phyloP scores from a whole-genome alignment of 768 basidiomycete species.

The Lentinula boryana region DNA sequence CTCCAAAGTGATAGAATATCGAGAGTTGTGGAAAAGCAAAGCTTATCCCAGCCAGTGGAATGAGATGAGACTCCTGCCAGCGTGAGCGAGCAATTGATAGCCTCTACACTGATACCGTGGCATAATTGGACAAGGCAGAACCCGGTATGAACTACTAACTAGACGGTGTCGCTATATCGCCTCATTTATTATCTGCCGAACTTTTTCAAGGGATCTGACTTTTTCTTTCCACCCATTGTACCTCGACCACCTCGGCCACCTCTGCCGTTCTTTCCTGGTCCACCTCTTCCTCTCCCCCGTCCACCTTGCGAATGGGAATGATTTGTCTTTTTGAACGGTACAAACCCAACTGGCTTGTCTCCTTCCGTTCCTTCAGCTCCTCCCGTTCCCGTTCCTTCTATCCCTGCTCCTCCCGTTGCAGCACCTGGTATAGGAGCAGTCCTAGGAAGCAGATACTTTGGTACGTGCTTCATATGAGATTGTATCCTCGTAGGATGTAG shows the following conservation, averaged over 20 bases:
- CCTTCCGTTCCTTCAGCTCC: slow-evolving; percentile 11
- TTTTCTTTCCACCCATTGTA: slow-evolving; percentile 57
- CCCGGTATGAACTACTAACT: neutral
- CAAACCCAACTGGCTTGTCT: slow-evolving; percentile 45
- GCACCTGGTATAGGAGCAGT: slow-evolving; percentile 50
- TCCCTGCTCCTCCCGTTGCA: slow-evolving; percentile 1
- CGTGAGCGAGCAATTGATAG: too few relatives aligned
- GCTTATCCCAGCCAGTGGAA: too few relatives aligned
- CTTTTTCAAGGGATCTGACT: slow-evolving; percentile 81
- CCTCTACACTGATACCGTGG: too few relatives aligned
- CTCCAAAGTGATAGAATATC: too few relatives aligned
- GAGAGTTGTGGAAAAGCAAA: too few relatives aligned
- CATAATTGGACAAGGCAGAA: too few relatives aligned
- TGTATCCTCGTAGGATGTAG: slow-evolving; percentile 87
- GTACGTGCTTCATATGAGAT: slow-evolving; percentile 93
- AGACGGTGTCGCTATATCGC: neutral
- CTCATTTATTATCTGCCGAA: slow-evolving; percentile 34
- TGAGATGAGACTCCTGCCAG: too few relatives aligned
- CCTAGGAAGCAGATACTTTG: slow-evolving; percentile 84
- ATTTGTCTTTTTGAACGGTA: slow-evolving; percentile 63
- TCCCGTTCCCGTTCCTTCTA: too few relatives aligned
- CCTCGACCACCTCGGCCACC: slow-evolving; percentile 14
- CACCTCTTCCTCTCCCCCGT: slow-evolving; percentile 44
- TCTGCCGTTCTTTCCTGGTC: slow-evolving; percentile 13
- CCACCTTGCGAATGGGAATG: slow-evolving; percentile 23